phyloP scores from a whole-genome alignment of 352 stramenopile species.

The Phytopythium oedochilum region DNA sequence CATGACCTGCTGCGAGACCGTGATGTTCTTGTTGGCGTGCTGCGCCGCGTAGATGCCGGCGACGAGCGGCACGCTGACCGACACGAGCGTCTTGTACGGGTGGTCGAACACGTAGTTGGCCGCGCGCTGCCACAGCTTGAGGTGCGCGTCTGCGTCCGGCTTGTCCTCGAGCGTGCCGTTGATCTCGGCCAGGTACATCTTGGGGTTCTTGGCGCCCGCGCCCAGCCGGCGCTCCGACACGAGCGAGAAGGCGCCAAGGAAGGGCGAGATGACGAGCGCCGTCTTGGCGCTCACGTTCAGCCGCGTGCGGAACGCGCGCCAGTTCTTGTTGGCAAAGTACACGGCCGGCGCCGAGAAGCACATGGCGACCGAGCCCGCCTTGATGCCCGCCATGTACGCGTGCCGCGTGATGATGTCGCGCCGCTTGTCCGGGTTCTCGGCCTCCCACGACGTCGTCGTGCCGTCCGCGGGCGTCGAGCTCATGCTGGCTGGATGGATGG shows the following conservation, averaged over 20 bases:
- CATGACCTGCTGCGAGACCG: conserved; percentile 70
- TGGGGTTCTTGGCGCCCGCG: conserved; percentile 46
- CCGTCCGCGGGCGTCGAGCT: too few species aligned
- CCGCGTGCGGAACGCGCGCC: conserved; percentile 45
- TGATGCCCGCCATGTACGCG: conserved; percentile 54
- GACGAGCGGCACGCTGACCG: conserved; percentile 48
- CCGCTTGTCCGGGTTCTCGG: conserved; percentile 33
- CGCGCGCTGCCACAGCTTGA: conserved; percentile 39
- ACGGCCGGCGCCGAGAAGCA: conserved; percentile 21
- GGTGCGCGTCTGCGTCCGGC: conserved; percentile 17
- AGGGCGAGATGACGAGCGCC: conserved; percentile 44
- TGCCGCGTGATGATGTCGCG: conserved; percentile 71
- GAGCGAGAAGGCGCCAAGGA: conserved; percentile 48
- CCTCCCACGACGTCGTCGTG: conserved; percentile 18
- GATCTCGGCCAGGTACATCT: conserved; percentile 50
- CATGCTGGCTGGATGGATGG: too few species aligned
- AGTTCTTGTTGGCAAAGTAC: conserved; percentile 41
- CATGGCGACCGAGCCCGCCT: conserved; percentile 31
- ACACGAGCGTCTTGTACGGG: conserved; percentile 44
- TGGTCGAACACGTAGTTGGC: conserved; percentile 70
- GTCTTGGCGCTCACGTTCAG: conserved; percentile 61
- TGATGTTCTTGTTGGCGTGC: conserved; percentile 46
- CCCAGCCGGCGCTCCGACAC: conserved; percentile 45
- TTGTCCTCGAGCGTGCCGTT: conserved; percentile 28
- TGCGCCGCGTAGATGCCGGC: conserved; percentile 54